Percentiles rank a stretch among this genome's conserved stretches.
These are phyloP conservation scores for Penicillium sp. DNA, from an alignment of 2,329 filamentous ascomycete species.

Conservation along the genomic window DNA sequence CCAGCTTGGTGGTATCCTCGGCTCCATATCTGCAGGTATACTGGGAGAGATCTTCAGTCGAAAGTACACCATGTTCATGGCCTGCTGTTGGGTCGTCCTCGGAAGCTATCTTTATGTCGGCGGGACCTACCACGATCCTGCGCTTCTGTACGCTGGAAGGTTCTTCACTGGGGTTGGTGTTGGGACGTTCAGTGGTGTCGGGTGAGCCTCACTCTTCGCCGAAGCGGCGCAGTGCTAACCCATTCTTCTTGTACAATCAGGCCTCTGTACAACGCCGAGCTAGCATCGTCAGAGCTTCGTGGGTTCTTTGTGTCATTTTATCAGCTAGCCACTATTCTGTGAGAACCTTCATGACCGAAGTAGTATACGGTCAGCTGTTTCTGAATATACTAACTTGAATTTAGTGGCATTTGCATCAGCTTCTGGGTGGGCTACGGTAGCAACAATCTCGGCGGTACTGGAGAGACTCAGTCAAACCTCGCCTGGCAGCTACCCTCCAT, in stretches of 20 bases:
- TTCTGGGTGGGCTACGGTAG: slow-evolving; percentile 48
- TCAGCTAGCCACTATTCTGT: slow-evolving; percentile 39
- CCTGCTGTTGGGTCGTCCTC: slow-evolving; percentile 54
- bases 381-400: no score
- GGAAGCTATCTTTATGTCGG: slow-evolving; percentile 44
- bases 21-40: slow-evolving; percentile 50
- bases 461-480: slow-evolving; percentile 41
- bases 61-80: slow-evolving; percentile 58
- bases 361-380: no score
- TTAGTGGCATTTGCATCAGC: slow-evolving; percentile 38
- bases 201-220: slow-evolving; percentile 18
- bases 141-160: slow-evolving; percentile 33
- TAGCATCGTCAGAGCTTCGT: slow-evolving; percentile 41
- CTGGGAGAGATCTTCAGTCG: slow-evolving; percentile 57
- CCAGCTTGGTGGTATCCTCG: slow-evolving; percentile 54
- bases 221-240: not conserved
- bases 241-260: not conserved
- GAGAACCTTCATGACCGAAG: no score
- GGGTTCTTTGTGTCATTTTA: slow-evolving; percentile 41
- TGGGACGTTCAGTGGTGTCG: slow-evolving; percentile 40
- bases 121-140: slow-evolving; percentile 30
- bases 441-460: slow-evolving; percentile 44
- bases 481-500: slow-evolving; percentile 54
- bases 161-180: slow-evolving; percentile 40
- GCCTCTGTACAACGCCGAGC: slow-evolving; percentile 56